These are phyloP conservation scores for Cubamyces lactineus DNA, from an alignment of 768 basidiomycete species.

Conservation along the genomic window DNA sequence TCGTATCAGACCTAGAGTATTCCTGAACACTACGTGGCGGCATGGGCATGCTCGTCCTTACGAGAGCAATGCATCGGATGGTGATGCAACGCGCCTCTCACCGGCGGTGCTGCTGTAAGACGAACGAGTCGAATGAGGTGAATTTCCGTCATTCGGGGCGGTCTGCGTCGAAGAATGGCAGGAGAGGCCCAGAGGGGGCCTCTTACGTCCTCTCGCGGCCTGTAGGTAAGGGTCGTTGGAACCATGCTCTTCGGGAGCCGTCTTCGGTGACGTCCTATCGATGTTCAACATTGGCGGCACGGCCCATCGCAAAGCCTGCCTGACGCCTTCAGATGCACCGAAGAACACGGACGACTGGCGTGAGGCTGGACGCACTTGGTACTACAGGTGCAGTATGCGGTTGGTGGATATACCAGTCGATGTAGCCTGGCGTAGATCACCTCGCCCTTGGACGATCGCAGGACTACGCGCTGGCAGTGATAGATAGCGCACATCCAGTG, in stretches of 20 bases:
- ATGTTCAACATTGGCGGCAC: not conserved
- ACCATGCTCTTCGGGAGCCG: not conserved
- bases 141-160: not conserved
- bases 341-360: no score
- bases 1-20: not conserved
- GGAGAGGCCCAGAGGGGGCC: not conserved
- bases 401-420: no score
- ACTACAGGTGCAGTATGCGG: no score
- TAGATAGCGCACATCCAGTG: no score
- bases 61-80: not conserved
- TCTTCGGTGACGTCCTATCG: not conserved
- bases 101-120: not conserved
- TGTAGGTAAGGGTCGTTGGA: not conserved
- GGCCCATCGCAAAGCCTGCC: not conserved
- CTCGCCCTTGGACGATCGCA: no score
- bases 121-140: not conserved
- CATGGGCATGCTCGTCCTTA: not conserved
- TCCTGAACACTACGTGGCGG: not conserved
- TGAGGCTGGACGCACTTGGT: no score
- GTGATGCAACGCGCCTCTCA: not conserved
- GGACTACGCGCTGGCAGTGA: no score
- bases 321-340: no score
- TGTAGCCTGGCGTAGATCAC: no score
- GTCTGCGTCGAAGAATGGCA: not conserved
- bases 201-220: slow-evolving; percentile 9